Conservation (phyloP, 176 grass and related monocot species). For the Oropetium thomaeum region DNA sequence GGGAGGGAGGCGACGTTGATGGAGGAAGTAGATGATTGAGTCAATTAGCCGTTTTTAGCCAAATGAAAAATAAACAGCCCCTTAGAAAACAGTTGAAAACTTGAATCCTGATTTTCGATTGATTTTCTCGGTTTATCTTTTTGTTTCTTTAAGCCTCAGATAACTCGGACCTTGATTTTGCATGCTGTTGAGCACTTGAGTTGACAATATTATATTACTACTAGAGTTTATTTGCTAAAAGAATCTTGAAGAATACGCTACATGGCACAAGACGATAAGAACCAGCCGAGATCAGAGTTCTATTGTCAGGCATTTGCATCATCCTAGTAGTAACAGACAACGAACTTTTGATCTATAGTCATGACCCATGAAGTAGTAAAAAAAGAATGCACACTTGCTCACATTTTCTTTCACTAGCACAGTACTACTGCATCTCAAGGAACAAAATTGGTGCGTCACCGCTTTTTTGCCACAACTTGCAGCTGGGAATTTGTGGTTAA, state of each 20-base stretch:
- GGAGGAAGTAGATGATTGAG: too few species aligned
- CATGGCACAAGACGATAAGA: neutral
- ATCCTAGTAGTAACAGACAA: neutral
- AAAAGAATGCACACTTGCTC: neutral
- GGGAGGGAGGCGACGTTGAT: too few species aligned
- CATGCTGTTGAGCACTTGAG: too few species aligned
- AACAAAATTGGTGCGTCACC: neutral
- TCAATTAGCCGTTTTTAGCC: too few species aligned
- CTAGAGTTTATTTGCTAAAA: neutral
- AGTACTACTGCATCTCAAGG: neutral
- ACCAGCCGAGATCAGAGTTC: neutral
- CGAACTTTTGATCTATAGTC: neutral
- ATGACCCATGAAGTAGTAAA: too few species aligned
- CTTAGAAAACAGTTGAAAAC: too few species aligned
- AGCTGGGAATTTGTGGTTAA: neutral
- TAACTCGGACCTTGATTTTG: too few species aligned
- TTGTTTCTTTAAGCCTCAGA: too few species aligned
- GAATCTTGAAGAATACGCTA: neutral
- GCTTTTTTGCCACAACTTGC: neutral
- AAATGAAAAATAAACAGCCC: too few species aligned
- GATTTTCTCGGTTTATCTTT: too few species aligned
- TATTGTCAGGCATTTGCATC: neutral
- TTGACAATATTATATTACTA: too few species aligned
- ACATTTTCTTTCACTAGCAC: neutral
- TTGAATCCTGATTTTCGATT: too few species aligned